Base-by-base conservation (phyloP, 345 rosid genomes). In the Barbarea vulgaris region DNA sequence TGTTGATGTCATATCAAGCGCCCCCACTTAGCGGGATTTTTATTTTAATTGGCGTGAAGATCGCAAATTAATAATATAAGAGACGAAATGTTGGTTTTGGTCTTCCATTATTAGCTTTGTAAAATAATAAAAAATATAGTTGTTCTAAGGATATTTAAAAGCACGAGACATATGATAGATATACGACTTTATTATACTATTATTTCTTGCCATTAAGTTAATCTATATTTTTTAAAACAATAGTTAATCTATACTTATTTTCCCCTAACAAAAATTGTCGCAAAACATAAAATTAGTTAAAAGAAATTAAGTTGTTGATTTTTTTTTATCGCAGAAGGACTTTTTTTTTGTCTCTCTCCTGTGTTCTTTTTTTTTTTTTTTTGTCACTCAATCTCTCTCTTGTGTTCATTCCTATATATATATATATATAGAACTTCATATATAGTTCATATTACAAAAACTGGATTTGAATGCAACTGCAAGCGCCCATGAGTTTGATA, bases 101-200 rank as follows among this genome's bases (percentile, higher is more conserved):
- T 57, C 60, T 19, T 54, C 64, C 47, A 63, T 64, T 30, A 44
- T n/a, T 53, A 52, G 28, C 34, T 62, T 72, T 62, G 54, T 46
- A 30, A 41, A 41, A 41, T 28, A 3, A 24, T 42, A 36, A 6
- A 50, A 6, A 17, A 31, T 11, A 27, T 34, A 58, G 19, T 42
- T 54, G 15, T 55, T 64, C 39, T 55, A 65, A 65, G 65, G 58
- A 65, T 34, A 55, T 65, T 65, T 56, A 9, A 56, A 65, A 74
- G 72, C 60, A 74, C 51, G 42, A 74, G 4, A 22, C 18, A 21
- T 22, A 55, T 55, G 4, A 74, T 42, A 31, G 4, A 74, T 42
- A 31, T 14, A 44, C 4, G 34, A 53, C 31, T 51, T 18, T 7
- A 28, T 30, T 52, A 21, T 46, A 74, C 14, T 18, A 47, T 19